Conservation (phyloP, 768 basidiomycete genomes). For the Leucocoprinus leucothites region DNA sequence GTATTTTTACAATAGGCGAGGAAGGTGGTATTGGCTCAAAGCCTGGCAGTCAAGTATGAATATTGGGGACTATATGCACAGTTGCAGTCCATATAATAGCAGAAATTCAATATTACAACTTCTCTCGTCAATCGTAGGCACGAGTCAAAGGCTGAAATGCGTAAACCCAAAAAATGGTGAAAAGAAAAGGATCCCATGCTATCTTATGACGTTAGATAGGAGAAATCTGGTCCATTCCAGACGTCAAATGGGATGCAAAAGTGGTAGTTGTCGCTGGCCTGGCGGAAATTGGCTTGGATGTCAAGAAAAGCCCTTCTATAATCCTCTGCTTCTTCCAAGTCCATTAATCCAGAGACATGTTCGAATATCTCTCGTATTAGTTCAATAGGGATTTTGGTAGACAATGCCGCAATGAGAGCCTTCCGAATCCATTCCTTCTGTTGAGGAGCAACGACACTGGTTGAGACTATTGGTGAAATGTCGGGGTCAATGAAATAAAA, state of each 20-base stretch:
- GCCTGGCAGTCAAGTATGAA: neutral
- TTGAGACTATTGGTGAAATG: slow-evolving; percentile 36
- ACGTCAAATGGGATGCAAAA: slow-evolving; percentile 52
- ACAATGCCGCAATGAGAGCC: slow-evolving; percentile 33
- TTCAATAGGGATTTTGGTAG: slow-evolving; percentile 38
- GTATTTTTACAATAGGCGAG: slow-evolving; percentile 20
- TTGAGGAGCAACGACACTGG: slow-evolving; percentile 46
- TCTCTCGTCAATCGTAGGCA: no score
- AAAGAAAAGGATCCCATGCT: no score
- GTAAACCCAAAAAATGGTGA: no score
- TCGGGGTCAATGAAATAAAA: slow-evolving; percentile 52
- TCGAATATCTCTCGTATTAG: slow-evolving; percentile 39
- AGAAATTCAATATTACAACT: no score
- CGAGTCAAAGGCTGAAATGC: no score
- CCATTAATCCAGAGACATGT: slow-evolving; percentile 37
- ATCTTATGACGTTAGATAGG: neutral
- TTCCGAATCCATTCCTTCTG: slow-evolving; percentile 42
- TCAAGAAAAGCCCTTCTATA: slow-evolving; percentile 28
- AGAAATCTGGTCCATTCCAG: slow-evolving; percentile 33
- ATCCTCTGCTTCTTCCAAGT: slow-evolving; percentile 31
- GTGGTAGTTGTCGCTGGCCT: slow-evolving; percentile 39
- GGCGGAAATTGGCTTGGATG: slow-evolving; percentile 34
- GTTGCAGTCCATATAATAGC: no score
- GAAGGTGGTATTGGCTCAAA: neutral
- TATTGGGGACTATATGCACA: neutral